Evolutionary conservation across 2,329 filamentous ascomycete species (phyloP).

Genomic region (Cladosporium oxysporum): DNA sequence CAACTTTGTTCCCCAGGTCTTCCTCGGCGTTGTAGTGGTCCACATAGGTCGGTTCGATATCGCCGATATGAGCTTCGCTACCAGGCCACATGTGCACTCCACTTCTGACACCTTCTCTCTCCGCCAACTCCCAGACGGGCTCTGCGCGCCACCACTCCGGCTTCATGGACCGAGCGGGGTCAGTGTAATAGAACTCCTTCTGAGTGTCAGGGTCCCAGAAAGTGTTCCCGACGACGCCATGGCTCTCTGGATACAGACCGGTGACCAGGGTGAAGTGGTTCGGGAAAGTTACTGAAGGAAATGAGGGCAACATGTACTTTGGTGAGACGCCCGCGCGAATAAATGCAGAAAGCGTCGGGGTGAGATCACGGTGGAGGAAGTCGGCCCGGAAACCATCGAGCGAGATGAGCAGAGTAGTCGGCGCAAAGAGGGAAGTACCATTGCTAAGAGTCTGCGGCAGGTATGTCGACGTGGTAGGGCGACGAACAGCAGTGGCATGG

Average conservation of each 20-base stretch:
- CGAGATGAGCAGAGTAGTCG: slow-evolving; percentile 90
- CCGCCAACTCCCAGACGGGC: slow-evolving; percentile 91
- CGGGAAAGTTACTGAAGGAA: slow-evolving; percentile 94
- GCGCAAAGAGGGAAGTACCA: slow-evolving; percentile 83
- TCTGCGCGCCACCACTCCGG: slow-evolving; percentile 95
- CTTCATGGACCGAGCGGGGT: slow-evolving; percentile 72
- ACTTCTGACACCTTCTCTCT: slow-evolving; percentile 73
- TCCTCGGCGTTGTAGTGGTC: slow-evolving; percentile 85
- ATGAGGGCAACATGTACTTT: slow-evolving; percentile 88
- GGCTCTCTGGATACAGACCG: slow-evolving; percentile 86
- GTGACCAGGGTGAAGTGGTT: slow-evolving; percentile 92
- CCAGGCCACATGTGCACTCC: slow-evolving; percentile 99
- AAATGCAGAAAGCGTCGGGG: slow-evolving; percentile 77
- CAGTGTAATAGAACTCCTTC: slow-evolving; percentile 85
- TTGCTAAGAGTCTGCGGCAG: slow-evolving; percentile 58
- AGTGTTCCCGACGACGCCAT: slow-evolving; percentile 89
- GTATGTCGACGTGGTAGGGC: slow-evolving; percentile 12
- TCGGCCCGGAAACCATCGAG: slow-evolving; percentile 95
- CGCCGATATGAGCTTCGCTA: slow-evolving; percentile 80
- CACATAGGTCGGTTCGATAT: slow-evolving; percentile 74
- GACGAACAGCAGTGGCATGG: slow-evolving; percentile 48
- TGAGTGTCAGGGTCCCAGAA: slow-evolving; percentile 84
- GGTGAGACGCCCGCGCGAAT: slow-evolving; percentile 84
- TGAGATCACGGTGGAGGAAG: slow-evolving; percentile 80
- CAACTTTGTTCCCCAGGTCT: slow-evolving; percentile 71